phyloP scores from a whole-genome alignment of 768 basidiomycete genomes.

The Phallus indusiatus region DNA sequence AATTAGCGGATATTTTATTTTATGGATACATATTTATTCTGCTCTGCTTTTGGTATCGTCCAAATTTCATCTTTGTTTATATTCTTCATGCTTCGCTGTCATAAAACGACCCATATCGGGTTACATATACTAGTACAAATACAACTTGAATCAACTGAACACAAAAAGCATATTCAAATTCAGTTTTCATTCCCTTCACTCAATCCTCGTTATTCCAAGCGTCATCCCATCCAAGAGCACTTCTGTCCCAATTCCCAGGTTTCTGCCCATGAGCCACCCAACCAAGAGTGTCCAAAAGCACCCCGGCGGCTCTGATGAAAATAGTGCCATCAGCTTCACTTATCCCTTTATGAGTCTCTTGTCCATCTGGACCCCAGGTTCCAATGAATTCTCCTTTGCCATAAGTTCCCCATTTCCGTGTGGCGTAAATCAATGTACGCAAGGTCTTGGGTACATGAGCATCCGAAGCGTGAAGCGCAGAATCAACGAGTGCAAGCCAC shows the following conservation, averaged over 20 bases:
- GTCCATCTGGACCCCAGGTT: conserved; percentile 28
- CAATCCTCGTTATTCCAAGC: conserved; percentile 38
- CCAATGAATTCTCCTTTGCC: conserved; percentile 33
- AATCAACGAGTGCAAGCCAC: conserved; percentile 42
- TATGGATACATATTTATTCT: not conserved
- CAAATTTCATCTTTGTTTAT: not conserved
- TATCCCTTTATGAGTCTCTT: conserved; percentile 38
- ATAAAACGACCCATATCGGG: not conserved
- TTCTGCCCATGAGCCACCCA: conserved; percentile 46
- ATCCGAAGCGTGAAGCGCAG: conserved; percentile 39
- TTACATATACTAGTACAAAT: too few relatives aligned
- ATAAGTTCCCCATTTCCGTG: conserved; percentile 36
- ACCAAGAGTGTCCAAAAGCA: conserved; percentile 44
- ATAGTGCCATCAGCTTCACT: conserved; percentile 43
- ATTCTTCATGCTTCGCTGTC: too few relatives aligned
- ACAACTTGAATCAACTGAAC: too few relatives aligned
- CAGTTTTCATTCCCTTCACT: not conserved
- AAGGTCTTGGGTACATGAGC: conserved; percentile 43
- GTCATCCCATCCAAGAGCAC: conserved; percentile 51
- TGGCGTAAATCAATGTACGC: conserved; percentile 39
- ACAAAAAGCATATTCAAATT: too few relatives aligned
- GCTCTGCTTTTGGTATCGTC: not conserved
- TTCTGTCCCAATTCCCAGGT: conserved; percentile 43
- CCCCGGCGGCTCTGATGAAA: conserved; percentile 48
- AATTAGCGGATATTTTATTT: conserved; percentile 12